phyloP scores from a whole-genome alignment of 192 early-diverging fungal genomes.

The Entomortierella lignicola region DNA sequence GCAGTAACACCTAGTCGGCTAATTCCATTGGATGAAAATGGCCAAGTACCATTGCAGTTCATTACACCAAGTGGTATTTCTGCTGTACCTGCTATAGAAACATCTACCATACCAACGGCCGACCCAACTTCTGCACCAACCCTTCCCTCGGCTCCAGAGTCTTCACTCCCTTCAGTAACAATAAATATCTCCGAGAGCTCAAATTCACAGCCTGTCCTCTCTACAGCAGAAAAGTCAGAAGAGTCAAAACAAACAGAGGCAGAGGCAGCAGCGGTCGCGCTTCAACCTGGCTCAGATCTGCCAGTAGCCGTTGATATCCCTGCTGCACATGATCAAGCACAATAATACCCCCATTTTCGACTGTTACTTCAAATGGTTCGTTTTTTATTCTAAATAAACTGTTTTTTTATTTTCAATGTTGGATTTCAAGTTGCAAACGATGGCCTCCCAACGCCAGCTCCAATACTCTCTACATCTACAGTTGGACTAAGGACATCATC shows the following conservation, averaged over 20 bases:
- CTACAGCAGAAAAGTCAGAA: no score
- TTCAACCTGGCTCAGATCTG: not conserved
- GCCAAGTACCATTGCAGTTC: slow-evolving; percentile 38
- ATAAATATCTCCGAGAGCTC: not conserved
- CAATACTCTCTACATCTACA: slow-evolving; percentile 32
- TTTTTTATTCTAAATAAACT: no score
- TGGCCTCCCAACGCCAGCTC: slow-evolving; percentile 36
- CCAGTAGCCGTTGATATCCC: slow-evolving; percentile 4
- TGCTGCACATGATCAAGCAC: not conserved
- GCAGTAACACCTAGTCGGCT: not conserved
- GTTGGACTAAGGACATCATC: slow-evolving; percentile 23
- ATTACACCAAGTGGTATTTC: slow-evolving; percentile 34
- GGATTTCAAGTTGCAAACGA: not conserved
- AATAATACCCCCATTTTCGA: no score
- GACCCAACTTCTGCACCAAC: not conserved
- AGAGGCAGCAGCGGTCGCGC: no score
- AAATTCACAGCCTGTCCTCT: no score
- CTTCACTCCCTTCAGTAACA: not conserved
- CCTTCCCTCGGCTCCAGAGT: not conserved
- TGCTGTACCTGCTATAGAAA: not conserved
- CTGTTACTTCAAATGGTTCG: no score
- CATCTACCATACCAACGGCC: not conserved
- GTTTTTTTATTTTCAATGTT: not conserved
- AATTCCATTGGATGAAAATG: slow-evolving; percentile 41
- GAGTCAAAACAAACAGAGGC: not conserved